These are phyloP conservation scores for Trichophyton rubrum DNA, from an alignment of 2,329 filamentous ascomycete genomes.

Conservation along the genomic window DNA sequence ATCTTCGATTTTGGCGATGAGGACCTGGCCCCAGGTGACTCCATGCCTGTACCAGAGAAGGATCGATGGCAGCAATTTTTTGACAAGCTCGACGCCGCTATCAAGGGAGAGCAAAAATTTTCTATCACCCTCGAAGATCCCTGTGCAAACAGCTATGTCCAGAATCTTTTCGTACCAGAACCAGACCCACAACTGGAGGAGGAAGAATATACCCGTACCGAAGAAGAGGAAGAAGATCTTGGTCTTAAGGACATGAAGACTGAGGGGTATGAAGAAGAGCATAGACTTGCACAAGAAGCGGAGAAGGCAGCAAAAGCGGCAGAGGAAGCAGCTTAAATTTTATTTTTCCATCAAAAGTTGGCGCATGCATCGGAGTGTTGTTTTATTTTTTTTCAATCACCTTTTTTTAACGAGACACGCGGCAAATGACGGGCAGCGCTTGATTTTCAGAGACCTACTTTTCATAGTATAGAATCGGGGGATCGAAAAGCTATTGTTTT, in stretches of 20 bases:
- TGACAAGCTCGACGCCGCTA: slow-evolving; percentile 58
- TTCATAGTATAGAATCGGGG: neutral
- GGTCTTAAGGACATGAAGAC: slow-evolving; percentile 87
- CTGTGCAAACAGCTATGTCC: slow-evolving; percentile 83
- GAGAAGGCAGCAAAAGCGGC: neutral
- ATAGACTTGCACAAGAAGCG: neutral
- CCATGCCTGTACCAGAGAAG: slow-evolving; percentile 53
- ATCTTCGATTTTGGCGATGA: slow-evolving; percentile 66
- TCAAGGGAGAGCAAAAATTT: slow-evolving; percentile 68
- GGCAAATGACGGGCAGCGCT: neutral
- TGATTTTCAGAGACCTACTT: neutral
- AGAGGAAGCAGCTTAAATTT: neutral
- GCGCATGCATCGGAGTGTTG: neutral
- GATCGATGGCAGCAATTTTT: slow-evolving; percentile 75
- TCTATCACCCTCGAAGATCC: slow-evolving; percentile 77
- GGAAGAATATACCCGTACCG: slow-evolving; percentile 74
- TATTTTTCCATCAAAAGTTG: neutral
- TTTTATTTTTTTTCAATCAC: too few relatives aligned
- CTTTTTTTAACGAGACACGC: neutral
- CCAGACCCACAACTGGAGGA: slow-evolving; percentile 71
- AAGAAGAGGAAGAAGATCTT: slow-evolving; percentile 86
- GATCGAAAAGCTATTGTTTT: neutral
- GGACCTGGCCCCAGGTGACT: slow-evolving; percentile 57
- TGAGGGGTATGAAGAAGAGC: slow-evolving; percentile 63
- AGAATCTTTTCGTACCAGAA: slow-evolving; percentile 67